Evolutionary conservation across 768 basidiomycete species (phyloP).

Genomic region (Pleurotus pulmonarius): DNA sequence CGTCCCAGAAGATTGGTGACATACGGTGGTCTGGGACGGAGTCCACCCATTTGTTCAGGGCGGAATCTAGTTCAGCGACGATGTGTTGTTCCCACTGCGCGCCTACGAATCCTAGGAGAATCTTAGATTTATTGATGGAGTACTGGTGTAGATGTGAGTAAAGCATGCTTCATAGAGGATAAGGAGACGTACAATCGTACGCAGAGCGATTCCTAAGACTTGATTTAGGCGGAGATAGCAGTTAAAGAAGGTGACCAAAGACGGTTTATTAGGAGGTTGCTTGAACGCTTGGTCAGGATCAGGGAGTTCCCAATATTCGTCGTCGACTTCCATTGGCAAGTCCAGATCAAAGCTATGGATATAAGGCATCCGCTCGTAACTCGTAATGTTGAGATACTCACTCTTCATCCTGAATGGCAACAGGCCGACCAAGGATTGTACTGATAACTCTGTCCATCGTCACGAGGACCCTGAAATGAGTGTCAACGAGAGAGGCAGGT

Average conservation of each 20-base stretch:
- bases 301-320: slow-evolving; percentile 66
- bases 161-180: neutral
- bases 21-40: slow-evolving; percentile 56
- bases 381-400: slow-evolving; percentile 26
- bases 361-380: neutral
- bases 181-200: slow-evolving; percentile 45
- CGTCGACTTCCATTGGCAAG: slow-evolving; percentile 56
- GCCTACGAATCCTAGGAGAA: slow-evolving; percentile 46
- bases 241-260: slow-evolving; percentile 53
- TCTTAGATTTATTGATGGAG: slow-evolving; percentile 61
- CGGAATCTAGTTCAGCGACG: slow-evolving; percentile 68
- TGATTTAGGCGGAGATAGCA: slow-evolving; percentile 53
- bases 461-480: slow-evolving; percentile 40
- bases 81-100: slow-evolving; percentile 59
- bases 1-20: slow-evolving; percentile 12
- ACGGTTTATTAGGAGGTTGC: slow-evolving; percentile 59
- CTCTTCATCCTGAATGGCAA: slow-evolving; percentile 75
- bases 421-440: slow-evolving; percentile 60
- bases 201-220: slow-evolving; percentile 56
- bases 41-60: slow-evolving; percentile 70
- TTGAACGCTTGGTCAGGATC: slow-evolving; percentile 57
- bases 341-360: slow-evolving; percentile 65
- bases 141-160: slow-evolving; percentile 41
- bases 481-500: neutral
- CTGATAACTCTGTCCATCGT: slow-evolving; percentile 44